phyloP scores from a whole-genome alignment of 805 yeast species.

The Saccharomyces jurei region DNA sequence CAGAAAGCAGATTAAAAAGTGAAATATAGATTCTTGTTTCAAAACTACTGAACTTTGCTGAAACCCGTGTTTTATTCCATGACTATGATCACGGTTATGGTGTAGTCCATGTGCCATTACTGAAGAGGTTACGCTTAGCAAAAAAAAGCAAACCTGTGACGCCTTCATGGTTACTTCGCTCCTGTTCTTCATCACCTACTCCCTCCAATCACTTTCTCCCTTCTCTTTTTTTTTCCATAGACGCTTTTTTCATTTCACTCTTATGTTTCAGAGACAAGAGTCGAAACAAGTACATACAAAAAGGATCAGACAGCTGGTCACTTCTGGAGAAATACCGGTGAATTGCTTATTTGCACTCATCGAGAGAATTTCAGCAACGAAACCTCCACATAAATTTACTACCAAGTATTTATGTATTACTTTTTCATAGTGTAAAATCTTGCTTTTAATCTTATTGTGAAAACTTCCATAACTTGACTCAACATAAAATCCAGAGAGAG shows the following conservation, averaged over 20 bases:
- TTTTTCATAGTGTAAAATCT: too few relatives aligned
- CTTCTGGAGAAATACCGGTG: too few relatives aligned
- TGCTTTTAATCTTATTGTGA: too few relatives aligned
- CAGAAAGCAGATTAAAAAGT: constrained; percentile 2
- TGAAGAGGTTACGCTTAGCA: not conserved
- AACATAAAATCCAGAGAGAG: too few relatives aligned
- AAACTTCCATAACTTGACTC: too few relatives aligned
- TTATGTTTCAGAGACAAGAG: too few relatives aligned
- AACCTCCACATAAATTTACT: too few relatives aligned
- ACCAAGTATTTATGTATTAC: too few relatives aligned
- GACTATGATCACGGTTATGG: not conserved
- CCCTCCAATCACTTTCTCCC: not conserved
- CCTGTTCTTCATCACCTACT: not conserved
- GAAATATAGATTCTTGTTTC: not conserved
- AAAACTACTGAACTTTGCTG: not conserved
- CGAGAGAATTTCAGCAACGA: too few relatives aligned
- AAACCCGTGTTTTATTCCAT: not conserved
- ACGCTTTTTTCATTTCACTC: not conserved
- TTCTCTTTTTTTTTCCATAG: not conserved
- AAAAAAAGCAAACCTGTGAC: not conserved
- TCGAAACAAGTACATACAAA: too few relatives aligned
- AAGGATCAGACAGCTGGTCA: too few relatives aligned
- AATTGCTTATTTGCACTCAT: too few relatives aligned
- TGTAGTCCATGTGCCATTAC: not conserved
- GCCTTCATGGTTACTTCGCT: not conserved